Evolutionary conservation across 1,284 basidiomycete species (phyloP).

Genomic region (Naganishia albida): DNA sequence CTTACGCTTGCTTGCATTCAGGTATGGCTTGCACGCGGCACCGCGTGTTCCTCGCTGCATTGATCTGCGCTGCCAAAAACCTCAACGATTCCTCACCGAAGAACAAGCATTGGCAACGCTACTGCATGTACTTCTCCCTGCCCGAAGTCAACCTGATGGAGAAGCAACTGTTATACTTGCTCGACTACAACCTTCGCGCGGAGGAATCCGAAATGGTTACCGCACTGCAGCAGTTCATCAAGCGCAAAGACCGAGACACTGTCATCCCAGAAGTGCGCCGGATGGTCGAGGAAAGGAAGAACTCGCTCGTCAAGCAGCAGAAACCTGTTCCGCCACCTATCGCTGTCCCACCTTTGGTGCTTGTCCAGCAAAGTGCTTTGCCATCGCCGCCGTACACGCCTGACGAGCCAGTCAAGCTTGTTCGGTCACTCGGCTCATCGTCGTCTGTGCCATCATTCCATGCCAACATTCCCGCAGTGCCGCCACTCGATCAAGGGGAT

Average conservation of each 20-base stretch:
- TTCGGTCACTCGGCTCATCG: slow-evolving; percentile 16
- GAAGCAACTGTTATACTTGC: slow-evolving; percentile 83
- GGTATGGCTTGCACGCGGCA: slow-evolving; percentile 91
- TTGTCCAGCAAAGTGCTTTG: neutral
- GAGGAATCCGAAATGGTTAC: slow-evolving; percentile 66
- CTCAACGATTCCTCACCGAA: slow-evolving; percentile 95
- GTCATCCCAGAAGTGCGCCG: slow-evolving; percentile 17
- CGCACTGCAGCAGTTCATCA: slow-evolving; percentile 70
- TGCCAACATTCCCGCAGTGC: neutral
- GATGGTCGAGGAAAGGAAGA: slow-evolving; percentile 23
- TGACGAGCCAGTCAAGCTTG: neutral
- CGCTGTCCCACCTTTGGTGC: slow-evolving; percentile 1
- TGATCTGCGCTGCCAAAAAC: slow-evolving; percentile 97
- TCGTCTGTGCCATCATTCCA: slow-evolving; percentile 12
- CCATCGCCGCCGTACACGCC: slow-evolving; percentile 20
- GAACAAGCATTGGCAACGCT: slow-evolving; percentile 86
- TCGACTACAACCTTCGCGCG: slow-evolving; percentile 64
- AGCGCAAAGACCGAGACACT: slow-evolving; percentile 12
- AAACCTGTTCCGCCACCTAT: slow-evolving; percentile 11
- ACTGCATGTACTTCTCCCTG: slow-evolving; percentile 66
- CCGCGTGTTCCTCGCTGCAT: slow-evolving; percentile 90
- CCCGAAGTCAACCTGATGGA: slow-evolving; percentile 89
- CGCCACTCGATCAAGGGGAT: neutral
- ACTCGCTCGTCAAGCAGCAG: slow-evolving; percentile 10
- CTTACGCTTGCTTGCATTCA: slow-evolving; percentile 46